Evolutionary conservation across 345 rosid genomes (phyloP), one percentile per base, ranked within the genome.

Genomic region (Sonneratia alba): DNA sequence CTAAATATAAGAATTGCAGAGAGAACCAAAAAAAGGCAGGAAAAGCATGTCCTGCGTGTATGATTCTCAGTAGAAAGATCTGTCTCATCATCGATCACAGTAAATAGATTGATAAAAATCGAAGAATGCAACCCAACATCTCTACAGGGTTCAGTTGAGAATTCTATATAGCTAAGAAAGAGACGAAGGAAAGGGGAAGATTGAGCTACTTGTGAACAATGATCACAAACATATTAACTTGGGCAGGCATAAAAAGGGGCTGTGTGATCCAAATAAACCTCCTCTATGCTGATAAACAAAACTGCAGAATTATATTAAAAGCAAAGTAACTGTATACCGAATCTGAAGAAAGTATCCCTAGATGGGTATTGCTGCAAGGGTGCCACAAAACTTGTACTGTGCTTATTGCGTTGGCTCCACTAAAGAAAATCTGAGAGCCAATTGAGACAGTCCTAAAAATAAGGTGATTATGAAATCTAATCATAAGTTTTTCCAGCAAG

Each of bases 301-400:
- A 11, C 5, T n/a, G n/a, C 51, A 15, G 21, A 32, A 24, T 38
- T 38, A 34, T 1, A 14, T 67, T 8, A 24, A 40, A 42, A 55
- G 27, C 34, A 19, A 6, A 47, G 69, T 85, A 92, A 98, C 99
- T 90, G 85, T 92, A 90, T 85, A 89, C 96, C 19, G 96, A 89
- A 74, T 95, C 99, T 2, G 96, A 90, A 70, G 98, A 95, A 70
- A 95, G 90, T 74, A 95, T 72, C 69, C 96, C 98, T 77, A 95
- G 67, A 88, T 92, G 97, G 38, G 83, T 79, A 53, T 86, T 87
- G 74, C 97, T 92, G 73, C 77, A 89, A 53, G 92, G 98, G 73
- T 95, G 97, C 99, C 99, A 90, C 8, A 76, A 83, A 68, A 81
- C 89, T 85, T 27, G 32, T 27, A 27, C 32, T 27, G 77, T 79